Base-by-base conservation (phyloP, 108 stramenopile species). In the Skeletonema menzelii region DNA sequence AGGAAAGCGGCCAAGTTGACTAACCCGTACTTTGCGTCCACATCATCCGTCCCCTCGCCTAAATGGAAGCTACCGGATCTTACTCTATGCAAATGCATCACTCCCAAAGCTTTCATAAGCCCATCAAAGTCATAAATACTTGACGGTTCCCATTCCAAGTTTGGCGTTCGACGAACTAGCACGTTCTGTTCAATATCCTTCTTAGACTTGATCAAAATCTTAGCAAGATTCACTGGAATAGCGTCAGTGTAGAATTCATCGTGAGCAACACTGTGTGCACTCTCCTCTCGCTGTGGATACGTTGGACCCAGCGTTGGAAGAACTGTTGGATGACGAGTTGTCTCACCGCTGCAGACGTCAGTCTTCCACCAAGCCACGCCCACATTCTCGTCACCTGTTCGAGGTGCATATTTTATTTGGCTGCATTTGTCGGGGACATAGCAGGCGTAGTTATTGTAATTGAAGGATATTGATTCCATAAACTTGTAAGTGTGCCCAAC, bases 1-100 rank as follows among this genome's bases (percentile, higher is more conserved):
- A 85, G 72, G 55, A 75, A 75, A 3, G 57, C 73, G 24, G 73
- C 73, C 13, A 75, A 15, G 53, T 72, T 65, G 27, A 69, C 69
- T 4, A 76, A 19, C 7, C 58, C 68, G 19, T 58, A 58, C 8
- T 2, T 58, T 26, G 58, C 15, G 4, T 8, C 30, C 58, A 28
- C 12, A 13, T 59, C 58, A 49, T 15, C 47, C 20, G 8, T 22
- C 5, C 47, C 58, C 3, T 59, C 58, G 8, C 47, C 47, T 15
- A 49, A 20, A 15, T 49, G 22, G 22, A 49, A 49, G 47, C n/a
- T 46, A 12, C 44, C 44, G 0, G 44, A 46, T 17, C 44, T n/a
- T 0, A 46, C 44, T 5, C 3, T 12, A 19, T 46, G 44, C 44
- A 46, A 17, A 2, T n/a, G 17, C 44, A 46, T 46, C 17, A 49